Evolutionary conservation across 768 basidiomycete genomes (phyloP).

Genomic region (Russula olivacea): DNA sequence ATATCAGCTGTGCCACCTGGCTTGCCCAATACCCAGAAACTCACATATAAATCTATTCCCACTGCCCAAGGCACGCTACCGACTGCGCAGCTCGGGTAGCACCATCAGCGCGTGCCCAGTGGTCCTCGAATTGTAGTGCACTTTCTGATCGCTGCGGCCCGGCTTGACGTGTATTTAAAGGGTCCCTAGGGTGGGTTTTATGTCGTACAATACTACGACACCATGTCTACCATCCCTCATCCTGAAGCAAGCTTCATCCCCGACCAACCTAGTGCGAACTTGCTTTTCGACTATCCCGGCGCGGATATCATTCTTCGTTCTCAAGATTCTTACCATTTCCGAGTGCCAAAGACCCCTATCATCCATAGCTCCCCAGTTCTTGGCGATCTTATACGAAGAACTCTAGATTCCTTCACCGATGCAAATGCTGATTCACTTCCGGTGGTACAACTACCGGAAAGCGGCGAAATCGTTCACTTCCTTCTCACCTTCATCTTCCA

Average conservation of each 20-base stretch:
- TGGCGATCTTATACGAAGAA: neutral
- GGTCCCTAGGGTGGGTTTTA: neutral
- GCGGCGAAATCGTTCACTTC: neutral
- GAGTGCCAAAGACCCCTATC: constrained; percentile 39
- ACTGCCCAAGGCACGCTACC: too few relatives aligned
- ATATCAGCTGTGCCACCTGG: too few relatives aligned
- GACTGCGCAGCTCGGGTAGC: too few relatives aligned
- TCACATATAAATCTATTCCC: too few relatives aligned
- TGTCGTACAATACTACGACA: neutral
- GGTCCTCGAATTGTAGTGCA: too few relatives aligned
- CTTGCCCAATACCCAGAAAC: too few relatives aligned
- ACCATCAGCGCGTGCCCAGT: too few relatives aligned
- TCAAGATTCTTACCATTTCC: constrained; percentile 39
- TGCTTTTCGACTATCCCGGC: constrained; percentile 25
- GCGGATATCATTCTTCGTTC: constrained; percentile 42
- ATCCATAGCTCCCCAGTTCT: constrained; percentile 34
- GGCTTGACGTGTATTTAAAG: neutral
- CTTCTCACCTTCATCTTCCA: neutral
- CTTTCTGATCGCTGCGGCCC: neutral
- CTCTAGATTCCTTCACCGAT: neutral
- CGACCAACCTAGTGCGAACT: neutral
- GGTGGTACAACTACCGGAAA: neutral
- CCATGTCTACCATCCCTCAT: neutral
- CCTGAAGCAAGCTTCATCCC: neutral
- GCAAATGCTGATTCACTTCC: neutral